Percentiles rank a stretch among this genome's conserved stretches.
Conservation (phyloP, 129 eudicot genomes). For the Mikania micrantha region DNA sequence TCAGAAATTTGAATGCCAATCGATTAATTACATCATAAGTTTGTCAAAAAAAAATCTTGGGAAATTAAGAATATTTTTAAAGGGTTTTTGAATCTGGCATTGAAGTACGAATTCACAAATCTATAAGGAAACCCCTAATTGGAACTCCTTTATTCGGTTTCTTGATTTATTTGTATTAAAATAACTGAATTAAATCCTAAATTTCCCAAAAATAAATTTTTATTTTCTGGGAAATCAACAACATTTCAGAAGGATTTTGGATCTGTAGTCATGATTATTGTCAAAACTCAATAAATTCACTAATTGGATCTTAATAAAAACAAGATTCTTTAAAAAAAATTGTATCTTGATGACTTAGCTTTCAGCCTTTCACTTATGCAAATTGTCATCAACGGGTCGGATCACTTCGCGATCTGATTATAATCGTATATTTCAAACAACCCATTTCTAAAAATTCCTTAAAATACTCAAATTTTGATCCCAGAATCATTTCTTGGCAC, state of each 20-base stretch:
- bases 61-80: not conserved
- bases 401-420: too few species aligned
- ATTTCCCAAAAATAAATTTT: not conserved
- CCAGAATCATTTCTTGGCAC: conserved; percentile 36
- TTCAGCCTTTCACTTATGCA: too few species aligned
- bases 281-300: conserved; percentile 10
- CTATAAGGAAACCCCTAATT: not conserved
- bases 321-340: too few species aligned
- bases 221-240: not conserved
- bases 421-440: too few species aligned
- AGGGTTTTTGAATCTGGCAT: conserved; percentile 6
- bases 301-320: too few species aligned
- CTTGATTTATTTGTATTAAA: not conserved
- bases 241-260: conserved; percentile 6
- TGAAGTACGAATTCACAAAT: not conserved
- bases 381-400: too few species aligned
- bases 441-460: too few species aligned
- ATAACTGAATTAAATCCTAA: not conserved
- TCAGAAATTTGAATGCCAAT: not conserved
- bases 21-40: not conserved
- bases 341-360: too few species aligned
- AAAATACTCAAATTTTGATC: conserved; percentile 1
- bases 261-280: not conserved
- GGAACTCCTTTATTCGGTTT: not conserved
- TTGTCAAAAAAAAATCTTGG: not conserved